These are phyloP conservation scores for Globisporangium sylvaticum DNA, from an alignment of 352 stramenopile species.

Conservation along the genomic window DNA sequence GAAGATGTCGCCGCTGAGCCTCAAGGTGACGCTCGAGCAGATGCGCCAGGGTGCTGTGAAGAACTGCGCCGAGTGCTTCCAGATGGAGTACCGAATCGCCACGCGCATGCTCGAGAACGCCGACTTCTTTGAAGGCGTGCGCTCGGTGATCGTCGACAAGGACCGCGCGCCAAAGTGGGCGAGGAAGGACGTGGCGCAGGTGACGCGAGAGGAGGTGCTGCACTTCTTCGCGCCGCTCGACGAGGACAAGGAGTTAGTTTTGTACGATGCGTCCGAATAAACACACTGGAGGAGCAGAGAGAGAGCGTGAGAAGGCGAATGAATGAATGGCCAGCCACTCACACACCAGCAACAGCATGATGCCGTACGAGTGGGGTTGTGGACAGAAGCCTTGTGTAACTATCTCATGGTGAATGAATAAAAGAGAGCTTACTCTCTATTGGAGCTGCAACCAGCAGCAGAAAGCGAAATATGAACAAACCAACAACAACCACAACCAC, in stretches of 20 bases:
- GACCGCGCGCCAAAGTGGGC: conserved; percentile 92
- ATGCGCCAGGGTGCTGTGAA: conserved; percentile 87
- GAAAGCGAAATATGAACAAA: neutral
- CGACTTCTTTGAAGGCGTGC: conserved; percentile 97
- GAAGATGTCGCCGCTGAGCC: conserved; percentile 90
- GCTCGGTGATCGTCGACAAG: conserved; percentile 95
- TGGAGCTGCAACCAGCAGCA: neutral
- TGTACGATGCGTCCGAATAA: conserved; percentile 47
- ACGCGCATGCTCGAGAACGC: conserved; percentile 82
- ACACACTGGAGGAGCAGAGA: neutral
- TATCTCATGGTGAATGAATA: neutral
- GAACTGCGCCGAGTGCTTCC: conserved; percentile 87
- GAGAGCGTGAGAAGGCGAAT: neutral
- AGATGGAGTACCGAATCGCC: conserved; percentile 93
- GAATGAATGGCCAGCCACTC: neutral
- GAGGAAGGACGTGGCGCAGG: conserved; percentile 50
- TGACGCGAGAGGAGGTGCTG: conserved; percentile 69
- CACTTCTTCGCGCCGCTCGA: conserved; percentile 76
- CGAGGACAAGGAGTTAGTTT: conserved; percentile 72
- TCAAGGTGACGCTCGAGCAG: conserved; percentile 94
- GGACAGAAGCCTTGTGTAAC: neutral
- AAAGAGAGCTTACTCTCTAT: neutral
- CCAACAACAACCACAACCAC: neutral
- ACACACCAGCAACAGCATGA: neutral
- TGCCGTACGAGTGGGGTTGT: neutral